These are phyloP conservation scores for Ensete ventricosum DNA, from an alignment of 176 grass and related monocot species.

Conservation along the genomic window DNA sequence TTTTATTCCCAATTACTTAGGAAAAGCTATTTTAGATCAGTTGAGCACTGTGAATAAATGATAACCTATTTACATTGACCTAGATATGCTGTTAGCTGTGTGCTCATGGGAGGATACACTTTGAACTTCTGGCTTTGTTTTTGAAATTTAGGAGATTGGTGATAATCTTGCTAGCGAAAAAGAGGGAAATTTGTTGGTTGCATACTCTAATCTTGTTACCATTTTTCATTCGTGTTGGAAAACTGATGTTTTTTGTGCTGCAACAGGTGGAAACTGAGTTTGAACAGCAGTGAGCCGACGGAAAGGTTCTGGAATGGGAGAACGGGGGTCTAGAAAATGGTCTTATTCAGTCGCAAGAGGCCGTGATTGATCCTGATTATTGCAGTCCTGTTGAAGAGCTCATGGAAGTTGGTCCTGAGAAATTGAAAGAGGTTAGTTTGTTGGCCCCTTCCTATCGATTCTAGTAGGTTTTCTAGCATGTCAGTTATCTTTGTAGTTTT, in stretches of 20 bases:
- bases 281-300: constrained; percentile 65
- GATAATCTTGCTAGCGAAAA: background rate
- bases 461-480: background rate
- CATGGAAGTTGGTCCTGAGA: constrained; percentile 70
- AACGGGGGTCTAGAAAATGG: constrained; percentile 43
- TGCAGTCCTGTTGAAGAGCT: constrained; percentile 80
- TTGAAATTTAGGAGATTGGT: background rate
- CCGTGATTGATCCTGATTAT: constrained; percentile 80
- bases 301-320: constrained; percentile 53
- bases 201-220: background rate
- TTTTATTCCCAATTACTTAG: background rate
- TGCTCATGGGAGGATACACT: no score
- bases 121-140: no score
- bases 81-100: background rate
- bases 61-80: background rate
- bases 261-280: constrained; percentile 73
- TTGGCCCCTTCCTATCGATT: background rate
- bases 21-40: background rate
- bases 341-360: constrained; percentile 22
- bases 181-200: background rate
- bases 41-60: background rate
- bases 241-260: background rate
- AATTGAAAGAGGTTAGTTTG: constrained; percentile 70
- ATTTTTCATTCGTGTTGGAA: background rate
- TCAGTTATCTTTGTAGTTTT: background rate